A percentile compares a stretch with the other conserved stretches of the same genome.
phyloP scores from a whole-genome alignment of 108 stramenopile genomes.

The Tribonema minus region DNA sequence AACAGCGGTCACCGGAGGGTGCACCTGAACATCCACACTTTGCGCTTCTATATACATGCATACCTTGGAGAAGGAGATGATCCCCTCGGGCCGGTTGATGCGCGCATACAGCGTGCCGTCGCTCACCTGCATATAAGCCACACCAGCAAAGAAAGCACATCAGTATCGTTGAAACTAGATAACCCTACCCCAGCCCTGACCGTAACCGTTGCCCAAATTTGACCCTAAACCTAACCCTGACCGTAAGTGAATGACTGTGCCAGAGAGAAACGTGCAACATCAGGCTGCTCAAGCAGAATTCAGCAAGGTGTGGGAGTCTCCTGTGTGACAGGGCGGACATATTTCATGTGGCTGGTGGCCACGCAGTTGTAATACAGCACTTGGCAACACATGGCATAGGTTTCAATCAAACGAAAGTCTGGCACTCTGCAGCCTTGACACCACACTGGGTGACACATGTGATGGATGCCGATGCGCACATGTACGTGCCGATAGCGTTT shows the following conservation, averaged over 20 bases:
- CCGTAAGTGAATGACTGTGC: background rate
- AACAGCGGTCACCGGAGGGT: background rate
- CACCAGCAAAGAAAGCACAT: too few relatives aligned
- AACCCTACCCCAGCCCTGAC: background rate
- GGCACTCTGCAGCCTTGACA: too few relatives aligned
- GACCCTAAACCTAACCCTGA: too few relatives aligned
- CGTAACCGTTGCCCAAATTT: background rate
- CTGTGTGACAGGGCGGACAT: too few relatives aligned
- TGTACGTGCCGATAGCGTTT: too few relatives aligned
- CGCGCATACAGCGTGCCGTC: slow-evolving; percentile 37
- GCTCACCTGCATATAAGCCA: slow-evolving; percentile 14
- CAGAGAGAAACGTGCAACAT: background rate
- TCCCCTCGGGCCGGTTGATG: slow-evolving; percentile 88
- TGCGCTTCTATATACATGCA: slow-evolving; percentile 15
- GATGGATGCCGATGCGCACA: too few relatives aligned
- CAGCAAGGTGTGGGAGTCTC: background rate
- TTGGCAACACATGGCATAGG: too few relatives aligned
- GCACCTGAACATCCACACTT: background rate
- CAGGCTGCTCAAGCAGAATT: background rate
- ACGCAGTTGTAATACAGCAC: too few relatives aligned
- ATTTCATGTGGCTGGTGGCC: too few relatives aligned
- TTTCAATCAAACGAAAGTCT: too few relatives aligned
- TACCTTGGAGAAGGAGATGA: slow-evolving; percentile 48
- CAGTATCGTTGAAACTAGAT: too few relatives aligned
- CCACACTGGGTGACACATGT: too few relatives aligned